Evolutionary conservation across 2,329 filamentous ascomycete species (phyloP).

Genomic region (Colletotrichum musae): DNA sequence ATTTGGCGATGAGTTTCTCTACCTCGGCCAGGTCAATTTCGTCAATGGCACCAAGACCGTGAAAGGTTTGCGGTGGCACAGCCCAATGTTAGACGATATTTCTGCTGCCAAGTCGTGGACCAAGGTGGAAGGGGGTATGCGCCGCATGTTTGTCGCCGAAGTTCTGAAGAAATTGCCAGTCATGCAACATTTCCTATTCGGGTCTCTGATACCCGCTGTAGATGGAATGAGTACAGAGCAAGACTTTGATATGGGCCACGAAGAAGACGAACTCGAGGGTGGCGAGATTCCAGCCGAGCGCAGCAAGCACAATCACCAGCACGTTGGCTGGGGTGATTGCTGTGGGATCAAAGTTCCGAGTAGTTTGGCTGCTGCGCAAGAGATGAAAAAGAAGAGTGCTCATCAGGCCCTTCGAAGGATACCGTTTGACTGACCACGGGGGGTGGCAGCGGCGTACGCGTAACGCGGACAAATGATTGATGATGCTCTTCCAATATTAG

Average conservation of each 20-base stretch:
- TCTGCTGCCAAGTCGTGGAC: slow-evolving; percentile 89
- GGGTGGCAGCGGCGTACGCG: background rate
- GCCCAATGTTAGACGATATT: slow-evolving; percentile 98
- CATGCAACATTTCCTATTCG: slow-evolving; percentile 99
- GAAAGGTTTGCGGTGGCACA: slow-evolving; percentile 94
- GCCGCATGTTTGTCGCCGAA: slow-evolving; percentile 95
- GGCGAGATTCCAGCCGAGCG: slow-evolving; percentile 69
- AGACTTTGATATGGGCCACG: slow-evolving; percentile 61
- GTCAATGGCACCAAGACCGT: slow-evolving; percentile 98
- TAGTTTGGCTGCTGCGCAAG: slow-evolving; percentile 90
- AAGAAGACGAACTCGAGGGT: slow-evolving; percentile 67
- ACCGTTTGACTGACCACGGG: slow-evolving; percentile 78
- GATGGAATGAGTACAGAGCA: slow-evolving; percentile 83
- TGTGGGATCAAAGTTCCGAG: slow-evolving; percentile 98
- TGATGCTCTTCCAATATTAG: background rate
- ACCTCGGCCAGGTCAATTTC: slow-evolving; percentile 92
- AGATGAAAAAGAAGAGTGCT: slow-evolving; percentile 82
- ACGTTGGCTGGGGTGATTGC: slow-evolving; percentile 90
- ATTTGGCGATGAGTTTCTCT: slow-evolving; percentile 85
- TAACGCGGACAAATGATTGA: background rate
- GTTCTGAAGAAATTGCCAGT: slow-evolving; percentile 94
- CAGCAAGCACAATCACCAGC: slow-evolving; percentile 79
- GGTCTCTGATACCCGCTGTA: slow-evolving; percentile 83
- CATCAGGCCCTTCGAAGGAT: slow-evolving; percentile 77
- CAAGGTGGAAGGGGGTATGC: slow-evolving; percentile 96